These are phyloP conservation scores for Dentipellis sp. DNA, from an alignment of 768 basidiomycete species.

Conservation along the genomic window DNA sequence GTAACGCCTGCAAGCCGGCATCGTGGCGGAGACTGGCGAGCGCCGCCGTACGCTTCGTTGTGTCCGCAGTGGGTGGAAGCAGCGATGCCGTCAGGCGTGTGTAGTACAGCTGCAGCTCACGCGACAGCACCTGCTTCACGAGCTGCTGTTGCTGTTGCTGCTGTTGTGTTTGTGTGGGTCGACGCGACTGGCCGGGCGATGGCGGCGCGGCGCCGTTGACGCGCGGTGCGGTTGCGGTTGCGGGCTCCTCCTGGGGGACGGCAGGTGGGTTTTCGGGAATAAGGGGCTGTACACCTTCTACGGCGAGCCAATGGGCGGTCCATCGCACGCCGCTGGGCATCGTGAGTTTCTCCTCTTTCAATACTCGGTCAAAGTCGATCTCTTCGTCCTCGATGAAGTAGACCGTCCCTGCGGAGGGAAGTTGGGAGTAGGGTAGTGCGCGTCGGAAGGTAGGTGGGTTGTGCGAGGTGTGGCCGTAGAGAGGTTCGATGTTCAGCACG, in stretches of 20 bases:
- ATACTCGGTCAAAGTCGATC: slow-evolving; percentile 88
- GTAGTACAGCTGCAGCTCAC: slow-evolving; percentile 93
- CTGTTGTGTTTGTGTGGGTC: slow-evolving; percentile 29
- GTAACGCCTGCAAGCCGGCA: slow-evolving; percentile 81
- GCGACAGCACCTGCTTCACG: slow-evolving; percentile 87
- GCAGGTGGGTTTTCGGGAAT: slow-evolving; percentile 94
- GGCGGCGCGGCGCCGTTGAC: slow-evolving; percentile 14
- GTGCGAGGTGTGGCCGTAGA: slow-evolving; percentile 75
- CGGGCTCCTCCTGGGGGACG: slow-evolving; percentile 33
- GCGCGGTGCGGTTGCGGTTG: slow-evolving; percentile 19
- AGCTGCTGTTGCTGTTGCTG: slow-evolving; percentile 60
- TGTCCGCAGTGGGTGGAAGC: slow-evolving; percentile 59
- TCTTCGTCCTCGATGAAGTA: slow-evolving; percentile 97
- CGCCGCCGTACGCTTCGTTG: slow-evolving; percentile 76
- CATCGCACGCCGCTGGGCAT: slow-evolving; percentile 76
- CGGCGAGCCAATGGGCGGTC: slow-evolving; percentile 97
- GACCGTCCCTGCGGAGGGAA: slow-evolving; percentile 54
- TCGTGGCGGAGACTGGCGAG: slow-evolving; percentile 84
- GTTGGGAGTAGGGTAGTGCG: slow-evolving; percentile 36
- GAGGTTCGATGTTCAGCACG: slow-evolving; percentile 91
- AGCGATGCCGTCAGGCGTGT: slow-evolving; percentile 81
- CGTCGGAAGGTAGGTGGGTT: slow-evolving; percentile 55
- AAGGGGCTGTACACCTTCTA: slow-evolving; percentile 96
- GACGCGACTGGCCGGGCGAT: slow-evolving; percentile 19
- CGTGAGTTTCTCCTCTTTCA: slow-evolving; percentile 78